Evolutionary conservation across 2,329 filamentous ascomycete genomes (phyloP).

Genomic region (Apiospora koreana): DNA sequence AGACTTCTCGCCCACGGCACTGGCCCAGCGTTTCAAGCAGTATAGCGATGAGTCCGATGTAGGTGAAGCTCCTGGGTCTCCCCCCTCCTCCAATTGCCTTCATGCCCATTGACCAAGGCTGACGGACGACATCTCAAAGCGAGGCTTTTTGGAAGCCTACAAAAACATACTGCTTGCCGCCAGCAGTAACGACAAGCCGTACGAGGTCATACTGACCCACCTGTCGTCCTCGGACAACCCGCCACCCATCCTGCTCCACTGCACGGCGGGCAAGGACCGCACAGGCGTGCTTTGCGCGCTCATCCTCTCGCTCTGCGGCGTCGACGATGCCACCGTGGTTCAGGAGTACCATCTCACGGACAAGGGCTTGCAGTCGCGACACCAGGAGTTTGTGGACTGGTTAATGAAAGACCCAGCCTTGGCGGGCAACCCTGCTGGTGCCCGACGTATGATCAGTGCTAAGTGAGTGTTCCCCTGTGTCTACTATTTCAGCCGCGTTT

Average conservation of each 20-base stretch:
- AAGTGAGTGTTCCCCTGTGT: slow-evolving; percentile 32
- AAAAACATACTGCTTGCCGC: slow-evolving; percentile 19
- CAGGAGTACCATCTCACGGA: slow-evolving; percentile 65
- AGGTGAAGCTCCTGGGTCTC: slow-evolving; percentile 8
- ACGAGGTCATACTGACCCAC: slow-evolving; percentile 20
- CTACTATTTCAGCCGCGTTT: neutral
- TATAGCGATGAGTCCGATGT: slow-evolving; percentile 47
- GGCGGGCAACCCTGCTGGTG: slow-evolving; percentile 44
- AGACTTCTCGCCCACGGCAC: slow-evolving; percentile 56
- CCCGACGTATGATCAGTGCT: slow-evolving; percentile 46
- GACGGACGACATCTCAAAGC: neutral
- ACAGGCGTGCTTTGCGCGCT: slow-evolving; percentile 66
- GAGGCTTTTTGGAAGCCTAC: slow-evolving; percentile 22
- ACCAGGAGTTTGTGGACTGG: slow-evolving; percentile 39
- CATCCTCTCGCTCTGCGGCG: slow-evolving; percentile 59
- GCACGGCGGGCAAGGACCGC: slow-evolving; percentile 54
- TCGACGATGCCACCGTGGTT: slow-evolving; percentile 51
- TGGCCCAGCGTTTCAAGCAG: slow-evolving; percentile 57
- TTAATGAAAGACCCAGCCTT: slow-evolving; percentile 53
- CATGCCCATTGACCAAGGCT: neutral
- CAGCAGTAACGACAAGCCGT: slow-evolving; percentile 17
- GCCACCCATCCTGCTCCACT: slow-evolving; percentile 48
- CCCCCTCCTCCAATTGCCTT: neutral
- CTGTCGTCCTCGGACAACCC: slow-evolving; percentile 17
- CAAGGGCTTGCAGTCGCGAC: slow-evolving; percentile 45